Base-by-base conservation (phyloP, 148 eudicot genomes). In the Cornus controversa region DNA sequence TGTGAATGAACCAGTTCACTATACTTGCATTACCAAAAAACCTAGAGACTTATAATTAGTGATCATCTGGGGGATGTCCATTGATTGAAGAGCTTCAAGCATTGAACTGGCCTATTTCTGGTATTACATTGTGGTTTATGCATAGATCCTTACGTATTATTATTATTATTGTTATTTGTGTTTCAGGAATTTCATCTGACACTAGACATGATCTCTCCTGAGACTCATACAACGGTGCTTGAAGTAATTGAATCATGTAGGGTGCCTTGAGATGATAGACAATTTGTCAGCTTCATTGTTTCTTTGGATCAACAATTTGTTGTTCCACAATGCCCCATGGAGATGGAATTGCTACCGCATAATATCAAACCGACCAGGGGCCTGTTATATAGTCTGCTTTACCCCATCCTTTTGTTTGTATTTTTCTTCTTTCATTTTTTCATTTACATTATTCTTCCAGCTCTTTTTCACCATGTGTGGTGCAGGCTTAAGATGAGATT, bases 151-250 rank as follows among this genome's bases (percentile, higher is more conserved):
- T 50, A 40, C 4, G 34, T 1, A 24, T 20, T n/a, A 14, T 36
- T 64, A 9, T 63, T 28, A 4, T 13, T 40, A n/a, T 23, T n/a
- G 10, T n/a, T 69, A 7, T 60, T 28, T 31, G 70, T 26, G 60
- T 58, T 75, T 29, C 96, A 96, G 99, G 92, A 93, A 54, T 96
- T 96, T 79, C 99, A 96, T 84, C 54, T 91, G 83, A 80, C 98
- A 23, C 81, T 96, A 72, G 91, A 96, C 86, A 90, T 96, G 99
- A 96, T 96, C 34, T 89, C 98, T 2, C 89, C 94, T 10, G 99
- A 96, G 89, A 96, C 98, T 42, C 97, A 96, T 78, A 78, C 75
- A 53, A 86, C 86, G 0, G 94, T 96, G 76, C 91, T 88, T n/a
- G 93, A 94, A 89, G 98, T 94, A 62, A 92, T 94, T 0, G 97